These are phyloP conservation scores for Verticillium klebahnii DNA, from an alignment of 2,329 filamentous ascomycete genomes.

Conservation along the genomic window DNA sequence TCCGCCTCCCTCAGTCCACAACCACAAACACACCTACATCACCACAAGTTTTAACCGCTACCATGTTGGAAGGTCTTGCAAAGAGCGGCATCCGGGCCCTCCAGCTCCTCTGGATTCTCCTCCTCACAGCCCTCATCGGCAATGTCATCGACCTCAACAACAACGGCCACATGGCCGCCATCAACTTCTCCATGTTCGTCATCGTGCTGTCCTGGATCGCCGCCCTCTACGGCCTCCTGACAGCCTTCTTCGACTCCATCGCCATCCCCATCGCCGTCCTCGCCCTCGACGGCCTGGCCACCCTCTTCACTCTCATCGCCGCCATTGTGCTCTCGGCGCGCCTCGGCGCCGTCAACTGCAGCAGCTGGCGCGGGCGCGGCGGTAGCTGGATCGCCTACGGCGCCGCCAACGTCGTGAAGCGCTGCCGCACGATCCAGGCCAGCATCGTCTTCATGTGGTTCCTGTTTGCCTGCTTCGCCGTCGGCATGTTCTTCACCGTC, in stretches of 20 bases:
- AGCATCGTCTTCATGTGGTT: constrained; percentile 76
- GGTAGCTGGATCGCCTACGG: constrained; percentile 59
- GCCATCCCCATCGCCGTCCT: constrained; percentile 48
- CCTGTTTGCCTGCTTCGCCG: constrained; percentile 59
- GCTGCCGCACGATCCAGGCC: constrained; percentile 73
- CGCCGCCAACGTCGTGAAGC: constrained; percentile 52
- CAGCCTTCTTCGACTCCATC: constrained; percentile 48
- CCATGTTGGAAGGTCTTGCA: constrained; percentile 33
- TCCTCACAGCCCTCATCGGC: constrained; percentile 52
- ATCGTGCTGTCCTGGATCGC: constrained; percentile 61
- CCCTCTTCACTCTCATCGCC: constrained; percentile 66
- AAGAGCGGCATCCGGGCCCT: constrained; percentile 40
- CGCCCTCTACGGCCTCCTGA: constrained; percentile 56
- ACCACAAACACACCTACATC: background rate
- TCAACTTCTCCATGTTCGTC: constrained; percentile 68
- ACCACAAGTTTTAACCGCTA: background rate
- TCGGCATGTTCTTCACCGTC: constrained; percentile 50
- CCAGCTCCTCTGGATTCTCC: constrained; percentile 47
- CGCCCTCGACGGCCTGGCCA: constrained; percentile 52
- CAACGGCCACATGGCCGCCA: constrained; percentile 39
- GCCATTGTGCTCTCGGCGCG: constrained; percentile 68
- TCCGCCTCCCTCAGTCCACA: background rate
- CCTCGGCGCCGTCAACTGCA: constrained; percentile 65
- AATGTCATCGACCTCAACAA: constrained; percentile 51
- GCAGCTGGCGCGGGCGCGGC: constrained; percentile 28